phyloP scores from a whole-genome alignment of 257 asterid species.

The Solanum phureja region DNA sequence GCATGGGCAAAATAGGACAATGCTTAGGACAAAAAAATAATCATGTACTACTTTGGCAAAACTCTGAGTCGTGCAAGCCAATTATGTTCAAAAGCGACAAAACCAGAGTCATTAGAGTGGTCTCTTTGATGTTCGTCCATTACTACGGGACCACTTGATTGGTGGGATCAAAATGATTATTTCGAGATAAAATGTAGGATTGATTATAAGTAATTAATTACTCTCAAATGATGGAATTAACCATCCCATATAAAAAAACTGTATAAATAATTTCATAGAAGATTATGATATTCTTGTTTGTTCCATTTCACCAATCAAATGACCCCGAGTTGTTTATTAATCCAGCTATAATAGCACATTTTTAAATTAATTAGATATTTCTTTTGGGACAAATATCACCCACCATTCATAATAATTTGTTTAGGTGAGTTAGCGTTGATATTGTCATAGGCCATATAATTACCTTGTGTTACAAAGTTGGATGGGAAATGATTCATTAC shows the following conservation, averaged over 20 bases:
- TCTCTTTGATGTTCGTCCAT: not conserved
- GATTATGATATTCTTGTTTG: not conserved
- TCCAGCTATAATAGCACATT: not conserved
- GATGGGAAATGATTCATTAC: too few relatives aligned
- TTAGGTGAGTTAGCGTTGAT: not conserved
- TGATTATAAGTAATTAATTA: too few relatives aligned
- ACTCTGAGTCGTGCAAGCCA: not conserved
- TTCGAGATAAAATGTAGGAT: not conserved
- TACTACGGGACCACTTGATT: not conserved
- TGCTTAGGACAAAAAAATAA: not conserved
- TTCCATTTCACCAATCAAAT: not conserved
- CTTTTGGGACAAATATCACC: not conserved
- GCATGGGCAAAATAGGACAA: not conserved
- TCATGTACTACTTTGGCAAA: not conserved
- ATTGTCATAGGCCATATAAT: too few relatives aligned
- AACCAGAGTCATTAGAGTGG: not conserved
- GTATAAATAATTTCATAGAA: not conserved
- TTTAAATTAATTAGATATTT: not conserved
- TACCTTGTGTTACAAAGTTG: too few relatives aligned
- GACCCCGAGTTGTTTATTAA: not conserved
- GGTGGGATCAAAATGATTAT: not conserved
- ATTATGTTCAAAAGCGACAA: not conserved
- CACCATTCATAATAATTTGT: not conserved
- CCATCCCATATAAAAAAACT: not conserved
- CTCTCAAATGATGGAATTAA: not conserved